Conservation (phyloP, 2,329 filamentous ascomycete genomes). For the Corinectria fuckeliana region DNA sequence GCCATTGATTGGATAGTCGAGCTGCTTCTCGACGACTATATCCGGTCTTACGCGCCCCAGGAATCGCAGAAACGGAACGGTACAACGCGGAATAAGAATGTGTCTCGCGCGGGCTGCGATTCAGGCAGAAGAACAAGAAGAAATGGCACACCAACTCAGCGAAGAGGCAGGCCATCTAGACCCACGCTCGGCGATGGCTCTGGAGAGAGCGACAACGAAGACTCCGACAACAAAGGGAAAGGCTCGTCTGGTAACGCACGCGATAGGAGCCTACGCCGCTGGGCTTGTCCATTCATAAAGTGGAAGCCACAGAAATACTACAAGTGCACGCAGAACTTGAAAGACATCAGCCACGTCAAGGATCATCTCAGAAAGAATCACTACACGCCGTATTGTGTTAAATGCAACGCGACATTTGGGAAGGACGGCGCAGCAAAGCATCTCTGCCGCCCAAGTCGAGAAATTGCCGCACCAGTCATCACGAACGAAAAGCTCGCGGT, state of each 20-base stretch:
- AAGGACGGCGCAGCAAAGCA: neutral
- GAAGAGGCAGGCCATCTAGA: fast-evolving
- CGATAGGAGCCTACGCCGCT: neutral
- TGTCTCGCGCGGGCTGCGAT: neutral
- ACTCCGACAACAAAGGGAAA: neutral
- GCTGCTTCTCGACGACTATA: neutral
- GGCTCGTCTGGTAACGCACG: fast-evolving
- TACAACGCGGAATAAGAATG: neutral
- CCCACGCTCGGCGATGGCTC: neutral
- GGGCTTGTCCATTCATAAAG: conserved; percentile 15
- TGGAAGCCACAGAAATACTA: fast-evolving
- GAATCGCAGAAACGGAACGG: neutral
- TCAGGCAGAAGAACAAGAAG: neutral
- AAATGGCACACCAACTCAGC: neutral
- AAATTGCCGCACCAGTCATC: neutral
- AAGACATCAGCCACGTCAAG: neutral
- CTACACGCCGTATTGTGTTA: neutral
- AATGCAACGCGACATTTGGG: neutral
- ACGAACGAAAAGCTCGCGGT: neutral
- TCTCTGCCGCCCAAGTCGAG: neutral
- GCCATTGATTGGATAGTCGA: neutral
- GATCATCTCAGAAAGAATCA: neutral
- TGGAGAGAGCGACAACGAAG: conserved; percentile 4
- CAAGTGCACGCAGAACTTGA: neutral
- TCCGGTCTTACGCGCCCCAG: neutral